These are phyloP conservation scores for Clitocybe nebularis DNA, from an alignment of 1,284 basidiomycete genomes.

Conservation along the genomic window DNA sequence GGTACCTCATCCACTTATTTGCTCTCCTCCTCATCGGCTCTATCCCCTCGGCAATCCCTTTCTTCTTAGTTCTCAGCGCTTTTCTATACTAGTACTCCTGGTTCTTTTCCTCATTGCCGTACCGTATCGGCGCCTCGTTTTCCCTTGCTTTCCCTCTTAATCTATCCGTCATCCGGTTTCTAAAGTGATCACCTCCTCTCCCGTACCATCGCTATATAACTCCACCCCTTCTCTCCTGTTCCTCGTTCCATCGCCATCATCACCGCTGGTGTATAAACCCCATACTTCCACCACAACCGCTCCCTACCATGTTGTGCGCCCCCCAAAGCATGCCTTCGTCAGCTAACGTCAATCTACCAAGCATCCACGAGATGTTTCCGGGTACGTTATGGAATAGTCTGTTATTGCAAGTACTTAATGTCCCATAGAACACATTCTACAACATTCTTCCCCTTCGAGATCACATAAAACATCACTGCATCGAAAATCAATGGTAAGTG, in stretches of 20 bases:
- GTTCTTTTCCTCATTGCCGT: too few relatives aligned
- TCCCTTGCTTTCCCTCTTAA: neutral
- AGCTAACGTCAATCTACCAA: conserved; percentile 37
- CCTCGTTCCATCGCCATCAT: neutral
- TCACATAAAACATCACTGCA: too few relatives aligned
- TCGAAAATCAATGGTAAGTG: too few relatives aligned
- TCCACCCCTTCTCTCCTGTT: conserved; percentile 2
- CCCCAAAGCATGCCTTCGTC: conserved; percentile 10
- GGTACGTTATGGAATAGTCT: too few relatives aligned
- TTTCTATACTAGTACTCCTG: too few relatives aligned
- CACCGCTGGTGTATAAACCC: too few relatives aligned
- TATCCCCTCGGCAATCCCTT: conserved; percentile 14
- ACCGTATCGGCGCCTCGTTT: too few relatives aligned
- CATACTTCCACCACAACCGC: too few relatives aligned
- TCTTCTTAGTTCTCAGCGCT: conserved; percentile 9
- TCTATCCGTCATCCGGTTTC: neutral
- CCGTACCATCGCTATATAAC: neutral
- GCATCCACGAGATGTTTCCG: conserved; percentile 56
- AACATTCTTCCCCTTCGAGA: too few relatives aligned
- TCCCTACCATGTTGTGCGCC: conserved; percentile 9
- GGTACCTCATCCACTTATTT: conserved; percentile 7
- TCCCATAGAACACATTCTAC: too few relatives aligned
- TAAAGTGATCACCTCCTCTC: neutral
- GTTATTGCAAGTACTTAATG: too few relatives aligned
- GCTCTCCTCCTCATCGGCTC: conserved; percentile 10